Evolutionary conservation across 768 basidiomycete species (phyloP).

Genomic region (Lanmaoa pseudosensibilis): DNA sequence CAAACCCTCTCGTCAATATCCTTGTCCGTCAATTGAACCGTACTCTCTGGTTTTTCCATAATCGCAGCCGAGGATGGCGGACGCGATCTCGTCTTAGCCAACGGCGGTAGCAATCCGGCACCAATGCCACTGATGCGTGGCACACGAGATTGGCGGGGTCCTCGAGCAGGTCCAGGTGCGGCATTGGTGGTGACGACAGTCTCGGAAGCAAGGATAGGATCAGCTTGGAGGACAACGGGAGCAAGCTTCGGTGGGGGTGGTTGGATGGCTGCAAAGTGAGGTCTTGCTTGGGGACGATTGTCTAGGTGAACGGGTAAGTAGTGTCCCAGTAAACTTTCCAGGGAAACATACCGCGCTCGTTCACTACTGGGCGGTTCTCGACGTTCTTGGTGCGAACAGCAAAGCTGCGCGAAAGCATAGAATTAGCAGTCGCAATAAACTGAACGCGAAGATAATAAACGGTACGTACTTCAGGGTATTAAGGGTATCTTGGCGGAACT

Average conservation of each 20-base stretch:
- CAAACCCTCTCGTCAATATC: conserved; percentile 73
- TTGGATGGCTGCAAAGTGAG: conserved; percentile 64
- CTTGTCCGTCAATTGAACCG: conserved; percentile 51
- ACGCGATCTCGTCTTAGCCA: conserved; percentile 22
- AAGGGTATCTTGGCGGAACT: conserved; percentile 82
- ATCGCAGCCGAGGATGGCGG: conserved; percentile 16
- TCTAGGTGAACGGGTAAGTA: conserved; percentile 38
- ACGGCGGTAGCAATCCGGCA: conserved; percentile 22
- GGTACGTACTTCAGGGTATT: conserved; percentile 81
- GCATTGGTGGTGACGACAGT: conserved; percentile 7
- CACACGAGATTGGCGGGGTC: conserved; percentile 34
- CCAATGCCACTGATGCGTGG: conserved; percentile 35
- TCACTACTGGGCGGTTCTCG: conserved; percentile 78
- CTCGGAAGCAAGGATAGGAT: conserved; percentile 30
- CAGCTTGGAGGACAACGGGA: conserved; percentile 46
- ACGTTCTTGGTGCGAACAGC: conserved; percentile 83
- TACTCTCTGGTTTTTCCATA: conserved; percentile 15
- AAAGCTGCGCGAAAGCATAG: conserved; percentile 48
- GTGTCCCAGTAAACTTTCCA: not conserved
- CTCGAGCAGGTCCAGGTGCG: conserved; percentile 19
- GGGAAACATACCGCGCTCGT: conserved; percentile 61
- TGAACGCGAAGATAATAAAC: not conserved
- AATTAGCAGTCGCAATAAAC: not conserved
- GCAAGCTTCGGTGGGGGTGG: conserved; percentile 46
- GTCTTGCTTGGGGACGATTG: conserved; percentile 56